Evolutionary conservation across 352 stramenopile genomes (phyloP).

Genomic region (Pythium aristosporum): DNA sequence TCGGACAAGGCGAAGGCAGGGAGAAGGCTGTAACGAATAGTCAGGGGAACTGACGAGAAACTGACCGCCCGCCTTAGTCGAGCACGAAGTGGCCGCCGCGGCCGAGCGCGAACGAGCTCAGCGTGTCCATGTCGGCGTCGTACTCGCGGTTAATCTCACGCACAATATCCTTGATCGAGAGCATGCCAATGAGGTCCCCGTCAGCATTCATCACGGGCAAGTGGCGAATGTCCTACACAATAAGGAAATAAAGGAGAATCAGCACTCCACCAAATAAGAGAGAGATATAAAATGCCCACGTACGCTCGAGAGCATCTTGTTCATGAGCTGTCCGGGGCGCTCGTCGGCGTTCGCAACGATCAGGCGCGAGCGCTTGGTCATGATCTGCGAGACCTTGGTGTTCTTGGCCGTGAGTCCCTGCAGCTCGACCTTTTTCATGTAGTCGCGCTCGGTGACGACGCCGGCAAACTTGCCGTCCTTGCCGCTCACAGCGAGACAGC

Average conservation of each 20-base stretch:
- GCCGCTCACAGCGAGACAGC: constrained; percentile 90
- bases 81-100: constrained; percentile 82
- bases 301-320: constrained; percentile 94
- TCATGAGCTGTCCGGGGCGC: constrained; percentile 91
- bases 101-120: constrained; percentile 75
- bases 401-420: constrained; percentile 86
- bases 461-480: constrained; percentile 87
- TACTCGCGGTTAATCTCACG: constrained; percentile 83
- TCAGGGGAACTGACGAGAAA: neutral
- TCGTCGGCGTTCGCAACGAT: constrained; percentile 87
- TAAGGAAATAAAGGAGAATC: neutral
- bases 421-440: constrained; percentile 95
- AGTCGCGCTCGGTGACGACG: constrained; percentile 94
- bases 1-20: neutral
- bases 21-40: neutral
- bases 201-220: constrained; percentile 93
- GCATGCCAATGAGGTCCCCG: constrained; percentile 89
- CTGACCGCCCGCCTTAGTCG: constrained; percentile 33
- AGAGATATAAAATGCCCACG: constrained; percentile 3
- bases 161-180: constrained; percentile 95
- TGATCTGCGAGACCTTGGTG: constrained; percentile 92
- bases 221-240: constrained; percentile 89
- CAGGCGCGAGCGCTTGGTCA: constrained; percentile 91
- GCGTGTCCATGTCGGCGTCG: constrained; percentile 76
- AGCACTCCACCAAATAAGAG: neutral